Conservation (phyloP, 805 yeast species). For the Nakazawaea molendinolei region DNA sequence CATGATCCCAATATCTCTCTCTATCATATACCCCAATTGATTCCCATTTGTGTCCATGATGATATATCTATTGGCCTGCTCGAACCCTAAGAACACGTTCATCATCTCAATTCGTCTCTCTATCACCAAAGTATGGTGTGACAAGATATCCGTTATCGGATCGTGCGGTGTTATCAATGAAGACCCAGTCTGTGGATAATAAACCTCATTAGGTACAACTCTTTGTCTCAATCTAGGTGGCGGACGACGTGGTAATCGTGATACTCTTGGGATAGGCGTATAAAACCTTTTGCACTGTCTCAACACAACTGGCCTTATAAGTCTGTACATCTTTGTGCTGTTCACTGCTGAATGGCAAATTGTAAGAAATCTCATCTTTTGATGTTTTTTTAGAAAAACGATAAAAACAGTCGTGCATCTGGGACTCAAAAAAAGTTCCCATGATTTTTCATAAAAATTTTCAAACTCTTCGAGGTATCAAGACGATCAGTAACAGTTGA, state of each 20-base stretch:
- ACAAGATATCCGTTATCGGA: slow-evolving; percentile 54
- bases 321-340: neutral
- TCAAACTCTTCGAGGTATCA: no score
- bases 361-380: no score
- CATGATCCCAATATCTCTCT: slow-evolving; percentile 65
- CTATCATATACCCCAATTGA: slow-evolving; percentile 74
- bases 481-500: neutral
- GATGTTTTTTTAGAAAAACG: no score
- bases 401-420: no score
- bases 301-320: neutral
- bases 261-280: slow-evolving; percentile 6
- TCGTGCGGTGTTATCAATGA: slow-evolving; percentile 45
- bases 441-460: no score
- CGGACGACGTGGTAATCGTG: slow-evolving; percentile 1
- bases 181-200: slow-evolving; percentile 8
- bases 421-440: no score
- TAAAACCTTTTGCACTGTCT: slow-evolving; percentile 1
- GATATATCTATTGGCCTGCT: slow-evolving; percentile 78
- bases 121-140: slow-evolving; percentile 78
- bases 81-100: slow-evolving; percentile 84
- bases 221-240: slow-evolving; percentile 8
- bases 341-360: no score
- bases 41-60: slow-evolving; percentile 70
- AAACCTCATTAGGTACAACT: slow-evolving; percentile 7
- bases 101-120: slow-evolving; percentile 85